These are phyloP conservation scores for Ormosia semicastrata DNA, from an alignment of 306 rosid genomes.

Conservation along the genomic window DNA sequence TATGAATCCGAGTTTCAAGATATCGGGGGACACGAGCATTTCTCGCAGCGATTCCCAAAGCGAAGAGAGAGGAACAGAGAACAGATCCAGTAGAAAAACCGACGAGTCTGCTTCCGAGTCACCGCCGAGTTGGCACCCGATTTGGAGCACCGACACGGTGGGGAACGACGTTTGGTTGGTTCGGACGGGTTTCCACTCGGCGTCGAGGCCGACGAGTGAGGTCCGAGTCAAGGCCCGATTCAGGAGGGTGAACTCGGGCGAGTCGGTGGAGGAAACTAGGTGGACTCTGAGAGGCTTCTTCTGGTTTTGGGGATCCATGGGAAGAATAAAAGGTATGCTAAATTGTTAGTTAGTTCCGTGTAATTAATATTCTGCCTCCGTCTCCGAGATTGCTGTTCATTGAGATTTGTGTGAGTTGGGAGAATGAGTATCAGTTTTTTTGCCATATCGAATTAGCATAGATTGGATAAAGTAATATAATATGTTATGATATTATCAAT, in stretches of 20 bases:
- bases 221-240: conserved; percentile 51
- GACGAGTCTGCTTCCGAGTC: conserved; percentile 41
- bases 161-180: conserved; percentile 50
- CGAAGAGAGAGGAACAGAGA: conserved; percentile 53
- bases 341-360: too few relatives aligned
- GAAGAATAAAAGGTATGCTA: background rate
- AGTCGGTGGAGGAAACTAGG: conserved; percentile 53
- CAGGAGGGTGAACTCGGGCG: conserved; percentile 64
- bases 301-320: conserved; percentile 44
- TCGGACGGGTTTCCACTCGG: conserved; percentile 91
- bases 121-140: conserved; percentile 61
- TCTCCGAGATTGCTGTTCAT: too few relatives aligned
- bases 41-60: conserved; percentile 60
- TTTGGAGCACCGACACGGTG: conserved; percentile 72
- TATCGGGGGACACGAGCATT: conserved; percentile 55
- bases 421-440: too few relatives aligned
- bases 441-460: too few relatives aligned
- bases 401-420: too few relatives aligned
- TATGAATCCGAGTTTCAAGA: conserved; percentile 78
- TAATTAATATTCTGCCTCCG: too few relatives aligned
- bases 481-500: too few relatives aligned
- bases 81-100: conserved; percentile 70
- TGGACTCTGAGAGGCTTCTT: conserved; percentile 42
- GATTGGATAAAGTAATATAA: too few relatives aligned
- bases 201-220: conserved; percentile 71